Evolutionary conservation across 306 rosid species (phyloP), one percentile per base, ranked within the genome.

Genomic region (Malus orientalis): DNA sequence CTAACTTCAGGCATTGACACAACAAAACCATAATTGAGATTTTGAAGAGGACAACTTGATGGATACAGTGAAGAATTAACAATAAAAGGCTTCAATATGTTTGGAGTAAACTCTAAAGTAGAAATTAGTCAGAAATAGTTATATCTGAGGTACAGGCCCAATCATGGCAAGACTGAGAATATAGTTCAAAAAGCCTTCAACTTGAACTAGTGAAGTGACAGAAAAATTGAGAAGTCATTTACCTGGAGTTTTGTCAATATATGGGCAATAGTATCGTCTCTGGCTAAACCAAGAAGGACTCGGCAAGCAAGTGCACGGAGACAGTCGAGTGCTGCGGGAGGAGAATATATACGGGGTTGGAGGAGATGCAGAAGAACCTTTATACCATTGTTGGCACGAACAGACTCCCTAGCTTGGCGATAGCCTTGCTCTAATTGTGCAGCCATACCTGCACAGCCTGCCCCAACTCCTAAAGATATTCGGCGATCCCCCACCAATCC

Each of bases 241-340:
- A 96, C 99, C 99, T 96, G 99, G 76, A 96, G 98, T 81, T 88
- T 96, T 54, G 99, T 96, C 87, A 96, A 86, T 85, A 93, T 96
- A 78, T 96, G 98, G 3, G 99, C 99, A 79, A 96, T 92, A 8
- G 93, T 76, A 85, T 92, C 89, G 80, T 96, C 99, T 84, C 98
- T 92, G 36, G 99, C 99, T 83, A 96, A 87, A 67, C 99, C 99
- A 82, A 96, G 99, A 29, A 96, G 79, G 36, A 93, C 98, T 60
- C 99, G 93, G 61, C 99, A 96, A 25, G 98, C 92, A 67, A 96
- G 91, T 38, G 99, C 99, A 69, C 99, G 98, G 19, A 96, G 93
- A 79, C 99, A 96, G 74, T 96, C 99, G 30, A 92, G 90, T 75
- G 96, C 90, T 7, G 97, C 87, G 68, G 98, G 96, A 76, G 99